Percentiles rank a stretch among this genome's conserved stretches.
Conservation (phyloP, 2,329 filamentous ascomycete species). For the Leptographium lundbergii region DNA sequence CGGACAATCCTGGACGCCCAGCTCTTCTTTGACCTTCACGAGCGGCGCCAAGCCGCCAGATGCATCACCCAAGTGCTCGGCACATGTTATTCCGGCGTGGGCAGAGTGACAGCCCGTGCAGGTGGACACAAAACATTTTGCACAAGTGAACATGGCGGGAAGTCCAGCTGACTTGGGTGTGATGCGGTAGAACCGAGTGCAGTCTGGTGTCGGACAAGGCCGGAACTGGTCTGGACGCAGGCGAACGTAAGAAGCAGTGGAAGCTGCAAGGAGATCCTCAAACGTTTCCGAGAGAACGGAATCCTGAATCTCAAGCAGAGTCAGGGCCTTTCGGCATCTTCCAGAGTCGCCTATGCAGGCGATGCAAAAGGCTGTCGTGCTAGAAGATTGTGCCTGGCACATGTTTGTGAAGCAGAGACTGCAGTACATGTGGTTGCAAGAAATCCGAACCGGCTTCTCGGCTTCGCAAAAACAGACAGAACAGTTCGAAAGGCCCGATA, state of each 20-base stretch:
- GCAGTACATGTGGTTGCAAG: slow-evolving; percentile 30
- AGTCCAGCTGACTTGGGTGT: background rate
- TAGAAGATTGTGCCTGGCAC: slow-evolving; percentile 12
- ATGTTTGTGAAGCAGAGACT: slow-evolving; percentile 25
- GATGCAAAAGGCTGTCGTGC: background rate
- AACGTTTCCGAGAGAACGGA: slow-evolving; percentile 19
- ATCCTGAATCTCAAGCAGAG: slow-evolving; percentile 17
- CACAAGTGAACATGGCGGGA: slow-evolving; percentile 19
- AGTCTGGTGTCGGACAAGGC: slow-evolving; percentile 31
- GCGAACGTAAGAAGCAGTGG: slow-evolving; percentile 23
- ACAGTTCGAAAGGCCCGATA: slow-evolving; percentile 12
- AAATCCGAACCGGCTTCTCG: slow-evolving; percentile 21
- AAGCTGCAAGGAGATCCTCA: slow-evolving; percentile 24
- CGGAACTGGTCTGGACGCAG: slow-evolving; percentile 19
- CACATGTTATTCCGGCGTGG: slow-evolving; percentile 15
- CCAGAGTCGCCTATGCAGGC: slow-evolving; percentile 7
- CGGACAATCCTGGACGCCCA: slow-evolving; percentile 6
- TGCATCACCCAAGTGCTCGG: background rate
- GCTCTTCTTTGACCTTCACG: background rate
- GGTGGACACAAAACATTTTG: slow-evolving; percentile 20
- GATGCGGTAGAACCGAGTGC: slow-evolving; percentile 26
- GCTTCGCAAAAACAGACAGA: slow-evolving; percentile 24
- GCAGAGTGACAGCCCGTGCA: slow-evolving; percentile 23
- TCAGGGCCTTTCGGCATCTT: slow-evolving; percentile 14
- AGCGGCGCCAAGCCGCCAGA: background rate